phyloP scores from a whole-genome alignment of 2,329 filamentous ascomycete genomes.

The Clonostachys rhizophaga region DNA sequence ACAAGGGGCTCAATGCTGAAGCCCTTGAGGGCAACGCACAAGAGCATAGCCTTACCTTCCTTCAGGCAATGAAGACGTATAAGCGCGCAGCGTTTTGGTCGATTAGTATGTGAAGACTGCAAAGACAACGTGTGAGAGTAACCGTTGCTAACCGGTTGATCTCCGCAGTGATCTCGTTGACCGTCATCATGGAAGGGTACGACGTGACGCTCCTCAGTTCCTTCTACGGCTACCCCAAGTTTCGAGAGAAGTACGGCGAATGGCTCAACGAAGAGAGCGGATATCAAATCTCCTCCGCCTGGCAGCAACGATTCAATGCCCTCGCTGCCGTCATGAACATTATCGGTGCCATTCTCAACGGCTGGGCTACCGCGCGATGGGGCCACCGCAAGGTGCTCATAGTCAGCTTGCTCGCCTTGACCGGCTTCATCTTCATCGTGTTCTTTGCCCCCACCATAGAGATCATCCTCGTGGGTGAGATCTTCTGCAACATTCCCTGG shows the following conservation, averaged over 20 bases:
- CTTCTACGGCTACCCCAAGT: conserved; percentile 37
- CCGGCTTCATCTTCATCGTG: conserved; percentile 38
- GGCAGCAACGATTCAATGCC: conserved; percentile 43
- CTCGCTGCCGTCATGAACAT: conserved; percentile 27
- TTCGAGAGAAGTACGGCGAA: conserved; percentile 32
- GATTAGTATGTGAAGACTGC: conserved; percentile 18
- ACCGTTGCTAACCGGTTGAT: neutral
- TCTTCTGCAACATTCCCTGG: conserved; percentile 32
- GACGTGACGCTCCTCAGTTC: conserved; percentile 39
- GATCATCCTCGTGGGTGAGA: conserved; percentile 34
- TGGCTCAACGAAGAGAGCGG: conserved; percentile 22
- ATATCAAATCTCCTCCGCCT: conserved; percentile 41
- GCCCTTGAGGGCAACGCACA: conserved; percentile 26
- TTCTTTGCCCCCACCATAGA: conserved; percentile 41
- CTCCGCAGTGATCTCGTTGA: conserved; percentile 32
- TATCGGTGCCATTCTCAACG: conserved; percentile 33
- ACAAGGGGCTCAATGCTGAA: conserved; percentile 28
- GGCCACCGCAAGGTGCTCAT: conserved; percentile 41
- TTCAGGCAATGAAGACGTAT: conserved; percentile 30
- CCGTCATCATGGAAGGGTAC: conserved; percentile 47
- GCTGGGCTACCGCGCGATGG: conserved; percentile 30
- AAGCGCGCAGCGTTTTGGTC: conserved; percentile 33
- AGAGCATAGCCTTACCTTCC: conserved; percentile 27
- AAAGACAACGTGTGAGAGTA: neutral
- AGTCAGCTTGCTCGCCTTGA: conserved; percentile 29